These are phyloP conservation scores for Aspergillus caelatus DNA, from an alignment of 2,329 filamentous ascomycete species.

Conservation along the genomic window DNA sequence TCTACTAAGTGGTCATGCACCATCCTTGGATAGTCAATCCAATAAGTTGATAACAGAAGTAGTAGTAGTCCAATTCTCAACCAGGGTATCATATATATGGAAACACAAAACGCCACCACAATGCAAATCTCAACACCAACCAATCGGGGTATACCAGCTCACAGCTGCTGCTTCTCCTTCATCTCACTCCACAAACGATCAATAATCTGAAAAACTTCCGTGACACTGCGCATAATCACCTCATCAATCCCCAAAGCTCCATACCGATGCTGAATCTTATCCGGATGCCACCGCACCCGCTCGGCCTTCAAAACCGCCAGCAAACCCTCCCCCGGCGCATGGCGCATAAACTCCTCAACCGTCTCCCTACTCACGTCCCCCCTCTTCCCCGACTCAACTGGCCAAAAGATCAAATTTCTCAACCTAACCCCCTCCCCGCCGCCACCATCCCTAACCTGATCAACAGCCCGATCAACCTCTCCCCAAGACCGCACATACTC, in stretches of 20 bases:
- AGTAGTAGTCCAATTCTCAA: background rate
- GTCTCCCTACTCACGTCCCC: conserved; percentile 60
- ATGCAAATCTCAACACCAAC: background rate
- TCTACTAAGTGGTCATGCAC: too few relatives aligned
- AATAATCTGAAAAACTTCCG: conserved; percentile 87
- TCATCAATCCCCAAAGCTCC: conserved; percentile 70
- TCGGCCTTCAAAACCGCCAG: conserved; percentile 72
- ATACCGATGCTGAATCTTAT: conserved; percentile 92
- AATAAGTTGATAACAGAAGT: too few relatives aligned
- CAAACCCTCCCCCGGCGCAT: conserved; percentile 48
- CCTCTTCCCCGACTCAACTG: conserved; percentile 64
- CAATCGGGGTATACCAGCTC: background rate
- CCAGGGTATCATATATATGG: conserved; percentile 5
- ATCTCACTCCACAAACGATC: conserved; percentile 77
- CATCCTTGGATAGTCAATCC: too few relatives aligned
- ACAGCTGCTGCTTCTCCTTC: conserved; percentile 35
- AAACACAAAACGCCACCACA: background rate
- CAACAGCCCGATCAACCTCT: conserved; percentile 38
- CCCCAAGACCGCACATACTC: conserved; percentile 69
- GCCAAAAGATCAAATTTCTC: conserved; percentile 67
- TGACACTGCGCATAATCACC: conserved; percentile 75
- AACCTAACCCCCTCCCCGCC: conserved; percentile 22
- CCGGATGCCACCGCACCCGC: conserved; percentile 92
- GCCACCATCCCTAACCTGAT: conserved; percentile 10
- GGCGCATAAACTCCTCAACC: conserved; percentile 71